Percentiles rank a stretch among this genome's conserved stretches.
phyloP scores from a whole-genome alignment of 805 yeast genomes.

The Debaryomyces tyrocola region DNA sequence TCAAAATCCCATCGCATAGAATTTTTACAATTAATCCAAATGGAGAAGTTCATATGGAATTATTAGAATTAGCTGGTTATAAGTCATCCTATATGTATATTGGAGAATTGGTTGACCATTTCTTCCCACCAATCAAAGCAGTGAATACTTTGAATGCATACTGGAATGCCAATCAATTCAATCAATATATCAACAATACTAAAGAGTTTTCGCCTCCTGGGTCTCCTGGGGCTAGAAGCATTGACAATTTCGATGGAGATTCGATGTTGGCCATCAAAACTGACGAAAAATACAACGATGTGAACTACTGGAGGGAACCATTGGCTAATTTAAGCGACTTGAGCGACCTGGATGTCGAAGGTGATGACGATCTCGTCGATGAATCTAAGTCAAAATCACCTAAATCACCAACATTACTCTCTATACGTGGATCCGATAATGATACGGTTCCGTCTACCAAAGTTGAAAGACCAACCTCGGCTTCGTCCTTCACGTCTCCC shows the following conservation, averaged over 20 bases:
- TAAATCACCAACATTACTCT: constrained; percentile 15
- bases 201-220: constrained; percentile 11
- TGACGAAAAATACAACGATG: constrained; percentile 75
- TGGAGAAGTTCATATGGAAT: constrained; percentile 97
- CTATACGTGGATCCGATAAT: constrained; percentile 6
- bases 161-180: constrained; percentile 38
- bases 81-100: constrained; percentile 84
- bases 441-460: neutral
- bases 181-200: constrained; percentile 26
- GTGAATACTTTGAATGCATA: constrained; percentile 29
- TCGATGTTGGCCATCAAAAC: constrained; percentile 32
- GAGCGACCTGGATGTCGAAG: constrained; percentile 45
- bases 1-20: constrained; percentile 89
- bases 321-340: constrained; percentile 55
- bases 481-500: constrained; percentile 39
- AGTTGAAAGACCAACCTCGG: constrained; percentile 33
- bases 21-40: constrained; percentile 95
- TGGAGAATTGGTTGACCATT: constrained; percentile 93
- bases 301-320: constrained; percentile 91
- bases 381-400: constrained; percentile 9
- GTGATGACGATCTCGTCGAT: constrained; percentile 22
- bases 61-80: constrained; percentile 90
- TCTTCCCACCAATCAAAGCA: constrained; percentile 75
- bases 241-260: constrained; percentile 30
- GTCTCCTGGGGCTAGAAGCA: constrained; percentile 23